Evolutionary conservation across 2,329 filamentous ascomycete genomes (phyloP).

Genomic region (Trichoderma pleuroti): DNA sequence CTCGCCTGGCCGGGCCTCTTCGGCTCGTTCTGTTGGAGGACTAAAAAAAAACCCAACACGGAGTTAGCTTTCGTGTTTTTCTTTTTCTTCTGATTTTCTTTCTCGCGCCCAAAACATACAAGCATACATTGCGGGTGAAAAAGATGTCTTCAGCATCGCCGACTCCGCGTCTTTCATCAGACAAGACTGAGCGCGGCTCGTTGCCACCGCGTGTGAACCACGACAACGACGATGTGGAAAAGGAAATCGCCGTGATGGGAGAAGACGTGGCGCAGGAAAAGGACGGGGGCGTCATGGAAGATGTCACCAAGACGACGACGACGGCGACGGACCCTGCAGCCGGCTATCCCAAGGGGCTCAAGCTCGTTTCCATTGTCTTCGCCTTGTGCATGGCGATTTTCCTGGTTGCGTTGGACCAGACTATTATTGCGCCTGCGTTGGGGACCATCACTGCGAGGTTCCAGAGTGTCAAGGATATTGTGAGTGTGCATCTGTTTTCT

Average conservation of each 20-base stretch:
- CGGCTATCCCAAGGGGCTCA: conserved; percentile 40
- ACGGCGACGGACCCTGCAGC: conserved; percentile 12
- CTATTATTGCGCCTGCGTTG: conserved; percentile 51
- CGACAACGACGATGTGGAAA: conserved; percentile 4
- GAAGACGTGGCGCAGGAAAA: not conserved
- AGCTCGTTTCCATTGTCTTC: conserved; percentile 40
- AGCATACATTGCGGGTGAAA: no score
- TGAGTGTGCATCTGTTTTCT: conserved; percentile 24
- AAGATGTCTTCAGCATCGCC: conserved; percentile 9
- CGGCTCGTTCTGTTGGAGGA: not conserved
- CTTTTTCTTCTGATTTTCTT: not conserved
- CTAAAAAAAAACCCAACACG: not conserved
- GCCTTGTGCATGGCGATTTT: conserved; percentile 47
- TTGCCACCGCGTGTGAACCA: conserved; percentile 22
- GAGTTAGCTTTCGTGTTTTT: not conserved
- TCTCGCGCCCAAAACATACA: no score
- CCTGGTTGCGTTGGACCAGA: conserved; percentile 50
- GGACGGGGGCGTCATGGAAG: conserved; percentile 2
- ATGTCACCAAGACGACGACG: conserved; percentile 4
- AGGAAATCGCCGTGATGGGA: conserved; percentile 13
- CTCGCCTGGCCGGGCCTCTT: not conserved
- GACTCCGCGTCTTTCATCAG: conserved; percentile 26
- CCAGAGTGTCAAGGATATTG: conserved; percentile 44
- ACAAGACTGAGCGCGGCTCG: conserved; percentile 33
- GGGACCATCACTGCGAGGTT: conserved; percentile 49